Base-by-base conservation (phyloP, 768 basidiomycete genomes). In the Lactarius vividus region DNA sequence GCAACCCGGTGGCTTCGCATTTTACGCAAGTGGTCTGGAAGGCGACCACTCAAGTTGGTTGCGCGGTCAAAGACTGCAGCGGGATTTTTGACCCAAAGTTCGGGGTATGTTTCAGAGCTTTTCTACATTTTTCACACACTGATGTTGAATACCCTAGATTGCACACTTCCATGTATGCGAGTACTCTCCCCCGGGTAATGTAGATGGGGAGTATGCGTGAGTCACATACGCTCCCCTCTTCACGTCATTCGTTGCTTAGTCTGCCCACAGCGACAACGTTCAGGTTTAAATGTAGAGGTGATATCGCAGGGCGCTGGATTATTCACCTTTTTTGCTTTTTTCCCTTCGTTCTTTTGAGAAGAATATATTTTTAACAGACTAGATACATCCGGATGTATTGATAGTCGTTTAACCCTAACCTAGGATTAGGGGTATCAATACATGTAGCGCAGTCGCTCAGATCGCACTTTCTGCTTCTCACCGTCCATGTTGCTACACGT, bases 21-120 rank as follows among this genome's bases (percentile, higher is more conserved):
- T 91, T 87, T 72, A 91, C 89, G 10, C 88, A 90, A 73, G 82
- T 89, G 6, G 88, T 91, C 9, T 91, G 89, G 89, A 90, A 91
- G 74, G 78, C 74, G 7, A 82, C 84, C 28, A 83, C 81, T 1
- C 76, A 88, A 66, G 78, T 90, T 26, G 88, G 88, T 28, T 91
- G 88, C 71, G 88, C 86, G 46, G 77, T 83, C 33, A 76, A 81
- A 64, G 72, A 74, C 10, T 89, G 88, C 74, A 23, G 2, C 53
- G 63, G 63, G 20, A 87, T 89, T 64, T 87, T 91, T 72, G 76
- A 71, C 69, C 68, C 83, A 28, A 79, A 76, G 44, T 85, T 78
- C 71, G 86, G 84, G 60, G 86, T 87, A 71, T 59, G 84, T 79
- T 57, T 18, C 33, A 55, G 54, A 23, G 3, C 29, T 29, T 29